phyloP scores from a whole-genome alignment of 176 grass and related monocot genomes.

The Triticum urartu region DNA sequence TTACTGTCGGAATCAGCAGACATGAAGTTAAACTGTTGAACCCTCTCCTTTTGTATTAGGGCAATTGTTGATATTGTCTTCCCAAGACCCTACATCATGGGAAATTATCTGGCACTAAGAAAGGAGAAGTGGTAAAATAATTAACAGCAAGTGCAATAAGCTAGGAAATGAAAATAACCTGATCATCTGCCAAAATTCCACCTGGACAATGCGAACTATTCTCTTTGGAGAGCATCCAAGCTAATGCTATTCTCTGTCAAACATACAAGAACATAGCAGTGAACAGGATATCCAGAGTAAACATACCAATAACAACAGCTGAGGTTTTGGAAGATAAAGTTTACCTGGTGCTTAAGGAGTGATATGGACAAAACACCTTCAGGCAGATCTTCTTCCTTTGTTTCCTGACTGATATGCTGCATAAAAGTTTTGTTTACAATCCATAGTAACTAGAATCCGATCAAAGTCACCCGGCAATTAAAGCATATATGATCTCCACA shows the following conservation, averaged over 20 bases:
- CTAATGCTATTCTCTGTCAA: slow-evolving; percentile 85
- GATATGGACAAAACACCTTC: slow-evolving; percentile 72
- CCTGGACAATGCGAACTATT: slow-evolving; percentile 78
- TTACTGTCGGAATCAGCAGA: slow-evolving; percentile 34
- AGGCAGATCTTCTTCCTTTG: slow-evolving; percentile 67
- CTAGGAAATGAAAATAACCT: slow-evolving; percentile 54
- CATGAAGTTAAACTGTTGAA: slow-evolving; percentile 70
- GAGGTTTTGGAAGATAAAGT: not conserved
- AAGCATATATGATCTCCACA: not conserved
- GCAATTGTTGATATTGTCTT: slow-evolving; percentile 92
- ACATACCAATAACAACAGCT: slow-evolving; percentile 19
- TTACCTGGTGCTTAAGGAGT: slow-evolving; percentile 94
- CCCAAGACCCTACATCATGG: slow-evolving; percentile 64
- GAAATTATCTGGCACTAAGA: slow-evolving; percentile 2
- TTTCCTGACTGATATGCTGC: slow-evolving; percentile 77
- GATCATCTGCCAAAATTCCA: slow-evolving; percentile 98
- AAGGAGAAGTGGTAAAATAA: slow-evolving; percentile 23
- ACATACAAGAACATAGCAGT: slow-evolving; percentile 33
- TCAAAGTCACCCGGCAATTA: not conserved
- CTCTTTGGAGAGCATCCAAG: slow-evolving; percentile 94
- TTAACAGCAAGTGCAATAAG: slow-evolving; percentile 16
- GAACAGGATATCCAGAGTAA: slow-evolving; percentile 15
- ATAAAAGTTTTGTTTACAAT: slow-evolving; percentile 9
- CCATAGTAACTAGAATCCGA: not conserved
- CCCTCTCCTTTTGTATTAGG: slow-evolving; percentile 79